Evolutionary conservation across 257 asterid genomes (phyloP), one percentile per base, ranked within the genome.

Genomic region (Haberlea rhodopensis): DNA sequence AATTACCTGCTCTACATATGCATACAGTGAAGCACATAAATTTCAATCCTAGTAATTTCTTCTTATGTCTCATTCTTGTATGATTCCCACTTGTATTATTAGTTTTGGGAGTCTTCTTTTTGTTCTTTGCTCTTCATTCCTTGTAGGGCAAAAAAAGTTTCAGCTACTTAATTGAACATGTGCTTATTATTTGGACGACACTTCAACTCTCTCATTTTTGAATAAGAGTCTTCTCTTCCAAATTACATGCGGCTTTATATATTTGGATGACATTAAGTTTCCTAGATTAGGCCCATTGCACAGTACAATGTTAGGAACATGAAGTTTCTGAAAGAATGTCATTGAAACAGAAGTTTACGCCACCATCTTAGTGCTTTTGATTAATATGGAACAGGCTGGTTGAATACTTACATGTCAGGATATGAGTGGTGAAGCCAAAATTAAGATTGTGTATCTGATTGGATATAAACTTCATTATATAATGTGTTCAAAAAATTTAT

Each of bases 261-360:
- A 32, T 60, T 59, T 60, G 62, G 65, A 29, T 40, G 54, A 22
- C 21, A 23, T 24, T 16, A 16, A 28, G 53, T n/a, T 46, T 48
- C 22, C 19, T 15, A 15, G 6, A 45, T 34, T 56, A 55, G 40
- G 20, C 16, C 28, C 29, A 16, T 45, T 67, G 28, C 31, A 25
- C 66, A 43, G 18, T 32, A 23, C 10, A 26, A 28, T 24, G 45
- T 45, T 19, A 37, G 43, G 34, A 51, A 43, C 11, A 18, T 32
- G 62, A 29, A 53, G 49, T 43, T 27, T 57, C 5, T 48, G 72
- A 66, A 46, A n/a, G n/a, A n/a, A n/a, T n/a, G n/a, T n/a, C n/a
- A n/a, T n/a, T n/a, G n/a, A n/a, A n/a, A n/a, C n/a, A n/a, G n/a
- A n/a, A n/a, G n/a, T n/a, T n/a, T n/a, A n/a, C n/a, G n/a, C n/a